A percentile compares a stretch with the other conserved stretches of the same genome.
Evolutionary conservation across 2,329 filamentous ascomycete species (phyloP).

Genomic region (Sphaerulina musiva): DNA sequence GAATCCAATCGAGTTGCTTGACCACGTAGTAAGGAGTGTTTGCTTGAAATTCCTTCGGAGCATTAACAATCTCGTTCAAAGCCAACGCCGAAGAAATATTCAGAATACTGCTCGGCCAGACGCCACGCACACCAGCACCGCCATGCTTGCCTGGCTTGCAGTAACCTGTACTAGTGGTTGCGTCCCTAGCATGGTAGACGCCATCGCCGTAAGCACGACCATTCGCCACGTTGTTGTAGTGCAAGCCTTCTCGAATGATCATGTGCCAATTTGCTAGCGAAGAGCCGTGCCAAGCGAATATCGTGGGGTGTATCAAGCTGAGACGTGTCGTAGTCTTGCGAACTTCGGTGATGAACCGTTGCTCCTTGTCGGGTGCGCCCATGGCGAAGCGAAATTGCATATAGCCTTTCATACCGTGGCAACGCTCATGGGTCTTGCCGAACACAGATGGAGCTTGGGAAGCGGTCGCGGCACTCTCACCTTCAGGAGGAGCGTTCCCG

Average conservation of each 20-base stretch:
- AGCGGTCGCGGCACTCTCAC: conserved; percentile 3
- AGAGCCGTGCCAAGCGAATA: conserved; percentile 87
- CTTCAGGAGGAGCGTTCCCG: conserved; percentile 16
- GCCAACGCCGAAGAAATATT: conserved; percentile 55
- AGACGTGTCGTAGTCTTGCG: conserved; percentile 39
- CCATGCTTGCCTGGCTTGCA: conserved; percentile 13
- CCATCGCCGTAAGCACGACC: conserved; percentile 72
- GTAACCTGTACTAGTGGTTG: conserved; percentile 53
- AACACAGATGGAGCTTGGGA: conserved; percentile 12
- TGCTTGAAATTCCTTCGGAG: conserved; percentile 55
- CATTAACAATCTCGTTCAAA: conserved; percentile 80
- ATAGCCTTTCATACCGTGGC: conserved; percentile 60
- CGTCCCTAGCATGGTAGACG: conserved; percentile 67
- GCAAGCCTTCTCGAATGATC: conserved; percentile 74
- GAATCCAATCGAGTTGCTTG: conserved; percentile 73
- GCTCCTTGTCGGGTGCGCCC: conserved; percentile 80
- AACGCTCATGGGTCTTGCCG: conserved; percentile 35
- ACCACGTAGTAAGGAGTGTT: conserved; percentile 62
- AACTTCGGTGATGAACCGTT: conserved; percentile 62
- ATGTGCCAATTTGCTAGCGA: conserved; percentile 75
- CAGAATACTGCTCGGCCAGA: conserved; percentile 64
- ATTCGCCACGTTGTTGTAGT: conserved; percentile 57
- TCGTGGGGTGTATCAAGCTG: conserved; percentile 52
- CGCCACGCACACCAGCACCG: not conserved
- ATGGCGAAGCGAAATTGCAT: conserved; percentile 83